Evolutionary conservation across 768 basidiomycete genomes (phyloP).

Genomic region (Podaxis pistillaris): DNA sequence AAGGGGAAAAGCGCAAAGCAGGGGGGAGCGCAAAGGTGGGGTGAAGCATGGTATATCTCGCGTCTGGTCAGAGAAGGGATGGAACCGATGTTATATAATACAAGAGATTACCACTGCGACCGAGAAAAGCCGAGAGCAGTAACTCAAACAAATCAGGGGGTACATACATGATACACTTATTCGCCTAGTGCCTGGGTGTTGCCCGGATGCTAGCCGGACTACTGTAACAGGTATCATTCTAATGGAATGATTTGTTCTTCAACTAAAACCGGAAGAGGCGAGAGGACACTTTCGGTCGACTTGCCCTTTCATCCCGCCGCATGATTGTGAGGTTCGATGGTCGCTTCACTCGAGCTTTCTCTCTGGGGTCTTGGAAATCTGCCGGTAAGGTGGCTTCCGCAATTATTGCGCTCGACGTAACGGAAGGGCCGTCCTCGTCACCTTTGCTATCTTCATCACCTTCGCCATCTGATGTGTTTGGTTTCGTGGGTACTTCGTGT

Average conservation of each 20-base stretch:
- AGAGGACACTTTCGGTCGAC: conserved; percentile 18
- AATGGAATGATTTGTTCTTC: no score
- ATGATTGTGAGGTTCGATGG: conserved; percentile 21
- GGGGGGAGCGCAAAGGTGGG: no score
- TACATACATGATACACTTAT: neutral
- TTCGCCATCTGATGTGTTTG: neutral
- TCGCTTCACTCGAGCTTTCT: conserved; percentile 31
- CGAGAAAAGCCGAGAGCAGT: neutral
- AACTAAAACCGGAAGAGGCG: conserved; percentile 27
- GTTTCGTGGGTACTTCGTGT: conserved; percentile 15
- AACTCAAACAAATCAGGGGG: neutral
- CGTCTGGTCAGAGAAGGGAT: neutral
- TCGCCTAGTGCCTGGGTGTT: no score
- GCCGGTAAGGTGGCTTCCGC: conserved; percentile 15
- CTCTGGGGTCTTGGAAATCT: conserved; percentile 30
- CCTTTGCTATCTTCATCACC: neutral
- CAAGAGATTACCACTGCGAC: neutral
- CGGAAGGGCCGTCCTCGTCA: neutral
- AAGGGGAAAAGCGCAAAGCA: no score
- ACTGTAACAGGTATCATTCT: neutral
- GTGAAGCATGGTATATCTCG: neutral
- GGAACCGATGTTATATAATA: neutral
- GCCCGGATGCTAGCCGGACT: neutral
- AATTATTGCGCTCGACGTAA: conserved; percentile 11
- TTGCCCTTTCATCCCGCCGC: conserved; percentile 10